Evolutionary conservation across 2,329 filamentous ascomycete genomes (phyloP).

Genomic region (Parastagonospora nodorum): DNA sequence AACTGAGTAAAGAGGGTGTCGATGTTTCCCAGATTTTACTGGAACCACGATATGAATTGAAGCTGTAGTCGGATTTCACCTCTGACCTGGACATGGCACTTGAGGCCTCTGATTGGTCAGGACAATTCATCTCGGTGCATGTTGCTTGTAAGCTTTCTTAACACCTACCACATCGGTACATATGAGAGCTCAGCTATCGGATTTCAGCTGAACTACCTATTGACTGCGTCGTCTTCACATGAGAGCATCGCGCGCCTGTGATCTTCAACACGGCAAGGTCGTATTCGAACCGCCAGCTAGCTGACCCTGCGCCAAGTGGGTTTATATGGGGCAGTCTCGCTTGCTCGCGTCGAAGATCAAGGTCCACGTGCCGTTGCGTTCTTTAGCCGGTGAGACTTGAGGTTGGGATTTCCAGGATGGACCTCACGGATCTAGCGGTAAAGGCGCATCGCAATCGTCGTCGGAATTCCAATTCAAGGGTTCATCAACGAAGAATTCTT

Average conservation of each 20-base stretch:
- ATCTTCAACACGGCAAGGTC: not conserved
- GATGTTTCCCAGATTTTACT: not conserved
- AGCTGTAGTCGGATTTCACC: conserved; percentile 4
- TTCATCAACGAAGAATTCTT: not conserved
- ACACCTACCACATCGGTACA: conserved; percentile 21
- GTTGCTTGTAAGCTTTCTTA: conserved; percentile 4
- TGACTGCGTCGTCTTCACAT: not conserved
- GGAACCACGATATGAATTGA: conserved; percentile 2
- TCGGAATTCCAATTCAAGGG: conserved; percentile 6
- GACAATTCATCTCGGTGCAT: conserved; percentile 8
- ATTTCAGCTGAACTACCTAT: not conserved
- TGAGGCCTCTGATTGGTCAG: conserved; percentile 13
- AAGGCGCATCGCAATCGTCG: conserved; percentile 8
- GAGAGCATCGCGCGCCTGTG: not conserved
- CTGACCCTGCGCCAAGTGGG: conserved; percentile 11
- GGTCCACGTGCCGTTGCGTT: conserved; percentile 24
- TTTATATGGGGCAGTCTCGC: conserved; percentile 12
- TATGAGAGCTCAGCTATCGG: conserved; percentile 7
- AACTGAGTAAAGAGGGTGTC: conserved; percentile 7
- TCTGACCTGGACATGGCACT: conserved; percentile 4
- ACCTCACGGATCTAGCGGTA: conserved; percentile 21
- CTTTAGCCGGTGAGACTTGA: conserved; percentile 23
- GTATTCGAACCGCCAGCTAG: conserved; percentile 6
- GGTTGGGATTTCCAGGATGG: conserved; percentile 11
- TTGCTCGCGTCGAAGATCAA: conserved; percentile 23